Evolutionary conservation across 1,139 yeast species (phyloP), one percentile per base, ranked within the genome.

Genomic region (Geotrichum histeridarum): DNA sequence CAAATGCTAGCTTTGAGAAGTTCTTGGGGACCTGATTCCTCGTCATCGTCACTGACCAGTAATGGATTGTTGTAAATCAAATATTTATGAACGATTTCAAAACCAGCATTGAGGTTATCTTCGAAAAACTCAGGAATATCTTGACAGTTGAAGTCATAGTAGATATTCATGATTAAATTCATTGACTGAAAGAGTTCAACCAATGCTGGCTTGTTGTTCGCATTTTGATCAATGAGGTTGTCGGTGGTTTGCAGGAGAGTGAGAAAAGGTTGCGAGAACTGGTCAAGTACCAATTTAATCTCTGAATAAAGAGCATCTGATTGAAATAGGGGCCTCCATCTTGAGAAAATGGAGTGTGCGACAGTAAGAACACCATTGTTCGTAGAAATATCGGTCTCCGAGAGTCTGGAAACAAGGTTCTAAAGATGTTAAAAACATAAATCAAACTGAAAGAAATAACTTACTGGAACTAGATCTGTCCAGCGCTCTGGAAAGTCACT

Each of bases 61-160:
- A 83, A 60, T 0, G 79, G 73, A 57, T 82, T 81, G 22, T 74
- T 69, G 65, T 83, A 88, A 37, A 78, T 72, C 58, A 93, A 75
- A 67, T 90, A 93, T 69, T 86, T 86, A 68, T 88, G 95, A 65
- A 91, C 77, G 38, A 91, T 79, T 9, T 77, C 77, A 94, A 94
- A 87, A 54, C 95, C 90, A 35, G 74, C 75, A 50, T 78, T 74
- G 73, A 93, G 73, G 68, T 94, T 82, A 70, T 94, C 99, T 71
- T 94, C 99, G 67, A 94, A 94, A 68, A 91, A 93, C 70, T 91
- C 99, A 1, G 99, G 99, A 54, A 94, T 84, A 72, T 94, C 99
- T 72, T 94, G 99, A 71, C 97, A 91, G 70, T 93, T 94, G 65
- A 94, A 81, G 69, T 94, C 99, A 66, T 83, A 89, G 69, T 87